phyloP scores from a whole-genome alignment of 1,284 basidiomycete genomes.

The Taiwanofungus camphoratus region DNA sequence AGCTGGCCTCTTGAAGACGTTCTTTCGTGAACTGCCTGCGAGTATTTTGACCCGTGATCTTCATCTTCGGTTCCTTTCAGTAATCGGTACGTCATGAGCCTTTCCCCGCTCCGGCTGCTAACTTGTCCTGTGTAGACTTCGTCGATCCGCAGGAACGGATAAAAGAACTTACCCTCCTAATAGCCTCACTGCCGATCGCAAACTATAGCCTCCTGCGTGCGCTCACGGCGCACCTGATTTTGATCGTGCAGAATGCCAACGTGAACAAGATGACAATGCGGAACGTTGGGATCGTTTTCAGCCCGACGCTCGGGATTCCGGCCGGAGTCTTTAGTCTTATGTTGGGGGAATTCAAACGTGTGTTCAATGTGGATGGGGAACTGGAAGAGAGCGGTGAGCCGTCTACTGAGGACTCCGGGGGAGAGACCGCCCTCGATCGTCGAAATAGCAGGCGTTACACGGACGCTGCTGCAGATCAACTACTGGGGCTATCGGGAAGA shows the following conservation, averaged over 20 bases:
- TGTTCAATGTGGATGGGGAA: slow-evolving; percentile 68
- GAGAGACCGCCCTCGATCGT: slow-evolving; percentile 35
- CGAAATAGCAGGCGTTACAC: slow-evolving; percentile 78
- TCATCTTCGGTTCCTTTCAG: slow-evolving; percentile 82
- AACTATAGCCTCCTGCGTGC: slow-evolving; percentile 95
- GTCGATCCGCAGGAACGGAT: slow-evolving; percentile 86
- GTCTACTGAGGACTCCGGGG: slow-evolving; percentile 25
- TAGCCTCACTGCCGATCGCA: slow-evolving; percentile 81
- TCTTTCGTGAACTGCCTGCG: slow-evolving; percentile 84
- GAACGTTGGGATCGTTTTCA: slow-evolving; percentile 98
- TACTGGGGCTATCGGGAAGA: slow-evolving; percentile 69
- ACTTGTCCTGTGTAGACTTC: slow-evolving; percentile 61
- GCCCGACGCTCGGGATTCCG: slow-evolving; percentile 90
- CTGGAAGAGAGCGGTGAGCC: slow-evolving; percentile 28
- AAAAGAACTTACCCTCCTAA: slow-evolving; percentile 79
- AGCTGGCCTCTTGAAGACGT: slow-evolving; percentile 87
- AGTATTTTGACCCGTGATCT: slow-evolving; percentile 90
- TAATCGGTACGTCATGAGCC: slow-evolving; percentile 67
- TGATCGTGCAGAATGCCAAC: slow-evolving; percentile 86
- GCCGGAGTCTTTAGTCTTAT: slow-evolving; percentile 93
- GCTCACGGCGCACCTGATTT: slow-evolving; percentile 91
- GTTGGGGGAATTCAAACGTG: slow-evolving; percentile 85
- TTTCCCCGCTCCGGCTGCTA: slow-evolving; percentile 2
- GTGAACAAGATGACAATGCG: slow-evolving; percentile 99
- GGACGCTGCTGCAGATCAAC: slow-evolving; percentile 70